Conservation (phyloP, 768 basidiomycete species). For the Hysterangium stoloniferum region DNA sequence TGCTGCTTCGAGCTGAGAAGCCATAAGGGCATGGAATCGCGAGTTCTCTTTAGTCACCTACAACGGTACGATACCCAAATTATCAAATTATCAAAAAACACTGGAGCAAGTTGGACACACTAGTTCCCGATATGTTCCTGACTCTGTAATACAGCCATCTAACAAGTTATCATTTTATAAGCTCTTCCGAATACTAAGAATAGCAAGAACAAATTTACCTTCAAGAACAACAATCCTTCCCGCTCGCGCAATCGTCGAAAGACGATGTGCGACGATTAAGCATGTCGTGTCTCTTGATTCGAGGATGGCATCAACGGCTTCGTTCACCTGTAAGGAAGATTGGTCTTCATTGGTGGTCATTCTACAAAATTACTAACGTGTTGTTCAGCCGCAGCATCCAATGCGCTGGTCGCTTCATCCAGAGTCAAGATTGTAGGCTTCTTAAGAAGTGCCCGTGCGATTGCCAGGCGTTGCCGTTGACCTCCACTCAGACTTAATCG, state of each 20-base stretch:
- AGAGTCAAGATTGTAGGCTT: constrained; percentile 83
- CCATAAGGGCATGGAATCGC: constrained; percentile 82
- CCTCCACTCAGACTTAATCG: constrained; percentile 68
- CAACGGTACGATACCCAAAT: not conserved
- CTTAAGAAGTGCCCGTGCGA: constrained; percentile 81
- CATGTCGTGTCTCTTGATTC: constrained; percentile 76
- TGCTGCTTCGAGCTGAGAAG: constrained; percentile 68
- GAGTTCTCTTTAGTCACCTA: constrained; percentile 65
- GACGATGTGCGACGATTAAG: constrained; percentile 79
- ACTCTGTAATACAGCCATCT: constrained; percentile 77
- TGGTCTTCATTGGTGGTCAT: not conserved
- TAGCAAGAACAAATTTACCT: constrained; percentile 36
- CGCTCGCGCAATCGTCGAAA: constrained; percentile 86
- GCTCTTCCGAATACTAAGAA: not conserved
- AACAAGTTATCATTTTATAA: not conserved
- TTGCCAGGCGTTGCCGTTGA: constrained; percentile 74
- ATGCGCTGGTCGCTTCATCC: constrained; percentile 83
- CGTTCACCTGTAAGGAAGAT: constrained; percentile 56
- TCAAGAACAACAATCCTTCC: constrained; percentile 88
- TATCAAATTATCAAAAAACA: not conserved
- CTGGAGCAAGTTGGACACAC: constrained; percentile 31
- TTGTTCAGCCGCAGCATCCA: constrained; percentile 86
- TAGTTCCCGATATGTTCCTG: constrained; percentile 73
- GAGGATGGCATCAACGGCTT: constrained; percentile 85
- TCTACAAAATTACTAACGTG: constrained; percentile 36